Base-by-base conservation (phyloP, 2,329 filamentous ascomycete species). In the Alternaria rosae region DNA sequence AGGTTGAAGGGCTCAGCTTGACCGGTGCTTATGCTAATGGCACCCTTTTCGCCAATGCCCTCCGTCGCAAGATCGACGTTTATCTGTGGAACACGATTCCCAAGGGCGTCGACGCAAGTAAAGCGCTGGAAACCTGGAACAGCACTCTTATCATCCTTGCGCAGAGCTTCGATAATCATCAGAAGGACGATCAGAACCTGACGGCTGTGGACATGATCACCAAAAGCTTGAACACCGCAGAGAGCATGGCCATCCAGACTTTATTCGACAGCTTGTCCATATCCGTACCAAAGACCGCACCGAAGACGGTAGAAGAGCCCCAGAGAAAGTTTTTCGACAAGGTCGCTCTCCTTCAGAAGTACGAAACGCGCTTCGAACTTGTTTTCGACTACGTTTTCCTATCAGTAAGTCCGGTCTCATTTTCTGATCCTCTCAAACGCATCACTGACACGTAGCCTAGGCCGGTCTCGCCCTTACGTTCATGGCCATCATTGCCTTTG, bases 201-300 rank as follows among this genome's bases (percentile, higher is more conserved):
- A 76, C 71, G 2, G 45, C 44, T 3, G 26, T 38, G 17, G 54
- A 21, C 12, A 30, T 43, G 44, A 21, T 51, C 13, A 23, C 20
- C 20, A 25, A 26, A 1, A 43, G 54, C n/a, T 23, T 57, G 25
- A 51, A 51, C 20, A 51, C 25, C 8, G 54, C 54, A 12, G 54
- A 57, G 20, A 43, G 44, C 4, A 42, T 57, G 54, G 54, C 54
- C 4, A 51, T 57, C 12, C 73, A 72, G 52, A 70, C 70, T 5
- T 54, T 75, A 3, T 72, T 76, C 28, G 69, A 73, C 35, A 70
- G 64, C 11, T 61, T 76, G 5, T 64, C 65, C 13, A 68, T 76
- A 3, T 62, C 63, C 5, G 47, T 66, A 12, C 45, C 54, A 1
- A 51, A 51, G 32, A 26, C 45, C 5, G 66, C 69, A 13, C 66